Conservation (phyloP, 1,139 yeast genomes). For the Hyphopichia burtonii region DNA sequence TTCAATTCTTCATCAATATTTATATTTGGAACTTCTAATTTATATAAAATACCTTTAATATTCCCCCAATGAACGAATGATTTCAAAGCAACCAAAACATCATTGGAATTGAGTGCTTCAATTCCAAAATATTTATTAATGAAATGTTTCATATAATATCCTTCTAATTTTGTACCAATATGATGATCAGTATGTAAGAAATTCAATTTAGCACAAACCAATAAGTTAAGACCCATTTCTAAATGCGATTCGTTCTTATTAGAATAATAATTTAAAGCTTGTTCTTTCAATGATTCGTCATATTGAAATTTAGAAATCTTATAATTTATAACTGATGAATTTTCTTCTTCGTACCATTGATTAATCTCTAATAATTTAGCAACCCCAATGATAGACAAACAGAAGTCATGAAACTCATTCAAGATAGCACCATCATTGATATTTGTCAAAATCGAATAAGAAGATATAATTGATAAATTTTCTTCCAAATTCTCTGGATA, state of each 20-base stretch:
- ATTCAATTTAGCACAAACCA: conserved; percentile 50
- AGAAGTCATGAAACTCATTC: conserved; percentile 37
- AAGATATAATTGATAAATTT: conserved; percentile 40
- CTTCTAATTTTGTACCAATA: conserved; percentile 50
- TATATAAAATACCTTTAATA: conserved; percentile 47
- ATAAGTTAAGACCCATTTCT: conserved; percentile 40
- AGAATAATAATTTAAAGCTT: conserved; percentile 30
- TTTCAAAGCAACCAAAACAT: conserved; percentile 48
- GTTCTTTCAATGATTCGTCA: conserved; percentile 22
- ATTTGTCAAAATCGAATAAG: conserved; percentile 40
- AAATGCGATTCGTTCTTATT: conserved; percentile 31
- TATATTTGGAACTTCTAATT: conserved; percentile 43
- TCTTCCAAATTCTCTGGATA: conserved; percentile 32
- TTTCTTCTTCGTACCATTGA: conserved; percentile 51
- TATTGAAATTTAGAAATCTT: conserved; percentile 30
- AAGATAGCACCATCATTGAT: conserved; percentile 39
- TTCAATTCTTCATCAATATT: conserved; percentile 28
- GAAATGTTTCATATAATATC: conserved; percentile 40
- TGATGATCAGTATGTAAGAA: conserved; percentile 60
- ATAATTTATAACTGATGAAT: conserved; percentile 41
- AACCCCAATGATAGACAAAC: conserved; percentile 49
- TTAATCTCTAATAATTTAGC: conserved; percentile 50
- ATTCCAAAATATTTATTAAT: conserved; percentile 42
- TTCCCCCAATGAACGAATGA: conserved; percentile 61
- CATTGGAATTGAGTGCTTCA: conserved; percentile 38